Evolutionary conservation across 2,329 filamentous ascomycete species (phyloP).

Genomic region (Cadophora sp.): DNA sequence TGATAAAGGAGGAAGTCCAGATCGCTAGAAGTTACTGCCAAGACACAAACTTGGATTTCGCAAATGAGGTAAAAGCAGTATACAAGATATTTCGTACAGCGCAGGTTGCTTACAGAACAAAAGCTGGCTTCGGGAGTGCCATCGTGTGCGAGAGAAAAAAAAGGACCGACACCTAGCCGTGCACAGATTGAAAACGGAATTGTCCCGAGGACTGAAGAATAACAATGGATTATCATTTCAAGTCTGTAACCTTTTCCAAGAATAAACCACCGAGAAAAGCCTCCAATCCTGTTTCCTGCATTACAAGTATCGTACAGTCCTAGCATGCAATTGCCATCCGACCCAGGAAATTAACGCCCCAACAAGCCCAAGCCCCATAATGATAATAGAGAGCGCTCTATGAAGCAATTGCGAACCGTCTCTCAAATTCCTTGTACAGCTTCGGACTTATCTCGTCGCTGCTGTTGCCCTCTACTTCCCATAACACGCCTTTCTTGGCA

Average conservation of each 20-base stretch:
- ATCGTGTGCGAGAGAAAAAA: too few relatives aligned
- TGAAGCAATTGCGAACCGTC: constrained; percentile 62
- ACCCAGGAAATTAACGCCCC: constrained; percentile 11
- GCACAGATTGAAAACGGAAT: neutral
- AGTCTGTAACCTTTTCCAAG: neutral
- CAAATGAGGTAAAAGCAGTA: too few relatives aligned
- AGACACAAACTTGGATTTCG: too few relatives aligned
- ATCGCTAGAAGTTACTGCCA: too few relatives aligned
- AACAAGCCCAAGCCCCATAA: neutral
- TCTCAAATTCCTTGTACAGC: constrained; percentile 82
- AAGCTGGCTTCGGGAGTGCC: too few relatives aligned
- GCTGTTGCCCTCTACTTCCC: constrained; percentile 85
- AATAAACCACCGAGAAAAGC: neutral
- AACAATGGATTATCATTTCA: constrained; percentile 3
- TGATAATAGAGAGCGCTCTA: constrained; percentile 12
- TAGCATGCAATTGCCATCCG: neutral
- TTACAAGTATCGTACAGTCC: constrained; percentile 15
- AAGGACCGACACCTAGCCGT: neutral
- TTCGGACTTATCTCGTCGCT: constrained; percentile 97
- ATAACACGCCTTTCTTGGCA: constrained; percentile 79
- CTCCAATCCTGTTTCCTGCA: neutral
- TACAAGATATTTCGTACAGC: too few relatives aligned
- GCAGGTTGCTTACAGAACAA: too few relatives aligned
- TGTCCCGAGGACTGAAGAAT: neutral
- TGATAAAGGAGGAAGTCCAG: too few relatives aligned